A percentile compares a stretch with the other conserved stretches of the same genome.
phyloP scores from a whole-genome alignment of 2,329 filamentous ascomycete genomes.

The Cercospora beticola region DNA sequence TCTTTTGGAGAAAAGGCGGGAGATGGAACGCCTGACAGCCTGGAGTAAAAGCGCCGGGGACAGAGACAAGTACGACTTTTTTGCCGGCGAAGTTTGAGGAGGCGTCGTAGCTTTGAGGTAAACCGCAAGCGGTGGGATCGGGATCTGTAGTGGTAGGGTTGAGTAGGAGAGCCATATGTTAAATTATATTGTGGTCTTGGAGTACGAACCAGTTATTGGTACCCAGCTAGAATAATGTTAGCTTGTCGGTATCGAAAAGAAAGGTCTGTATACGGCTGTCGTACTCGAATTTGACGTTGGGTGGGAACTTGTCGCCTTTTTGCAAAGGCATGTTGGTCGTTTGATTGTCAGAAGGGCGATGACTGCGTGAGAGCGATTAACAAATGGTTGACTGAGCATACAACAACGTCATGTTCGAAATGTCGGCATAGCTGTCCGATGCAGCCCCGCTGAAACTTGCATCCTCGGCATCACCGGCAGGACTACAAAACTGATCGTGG shows the following conservation, averaged over 20 bases:
- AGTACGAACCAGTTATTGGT: conserved; percentile 60
- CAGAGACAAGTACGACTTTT: conserved; percentile 68
- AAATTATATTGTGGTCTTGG: not conserved
- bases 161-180: conserved; percentile 40
- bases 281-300: conserved; percentile 73
- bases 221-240: conserved; percentile 61
- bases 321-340: conserved; percentile 56
- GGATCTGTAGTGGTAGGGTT: conserved; percentile 33
- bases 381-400: not conserved
- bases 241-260: conserved; percentile 32
- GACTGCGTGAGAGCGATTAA: not conserved
- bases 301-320: conserved; percentile 79
- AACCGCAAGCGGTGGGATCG: conserved; percentile 72
- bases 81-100: conserved; percentile 71
- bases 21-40: conserved; percentile 81
- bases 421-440: not conserved
- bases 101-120: conserved; percentile 75
- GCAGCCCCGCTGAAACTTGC: conserved; percentile 1
- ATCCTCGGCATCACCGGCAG: conserved; percentile 1
- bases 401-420: not conserved
- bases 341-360: not conserved
- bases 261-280: conserved; percentile 5
- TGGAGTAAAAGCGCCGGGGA: conserved; percentile 73
- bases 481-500: not conserved
- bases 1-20: conserved; percentile 73